These are phyloP conservation scores for Eucalyptus melliodora DNA, from an alignment of 345 rosid genomes.

Conservation along the genomic window DNA sequence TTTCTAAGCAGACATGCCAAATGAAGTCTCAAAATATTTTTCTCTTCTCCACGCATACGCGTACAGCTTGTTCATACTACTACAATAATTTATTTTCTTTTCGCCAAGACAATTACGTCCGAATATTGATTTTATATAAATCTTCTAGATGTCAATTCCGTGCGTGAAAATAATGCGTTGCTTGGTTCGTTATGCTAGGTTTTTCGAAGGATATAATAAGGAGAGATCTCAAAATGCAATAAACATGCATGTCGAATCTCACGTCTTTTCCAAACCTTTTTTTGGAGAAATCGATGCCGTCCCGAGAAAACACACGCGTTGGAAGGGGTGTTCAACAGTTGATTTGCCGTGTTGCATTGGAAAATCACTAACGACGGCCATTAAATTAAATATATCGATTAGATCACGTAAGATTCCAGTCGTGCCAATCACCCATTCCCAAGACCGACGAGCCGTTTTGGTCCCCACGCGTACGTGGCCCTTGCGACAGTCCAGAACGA, in stretches of 20 bases:
- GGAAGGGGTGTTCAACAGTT: background rate
- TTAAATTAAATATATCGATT: background rate
- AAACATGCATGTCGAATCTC: background rate
- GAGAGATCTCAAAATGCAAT: background rate
- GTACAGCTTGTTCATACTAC: background rate
- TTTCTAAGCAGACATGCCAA: background rate
- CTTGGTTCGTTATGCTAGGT: background rate
- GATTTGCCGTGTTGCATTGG: background rate
- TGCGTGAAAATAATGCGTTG: background rate
- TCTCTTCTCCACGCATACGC: background rate
- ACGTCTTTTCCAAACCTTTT: background rate
- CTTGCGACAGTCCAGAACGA: background rate
- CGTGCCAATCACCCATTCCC: background rate
- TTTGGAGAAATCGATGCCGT: background rate
- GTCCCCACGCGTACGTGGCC: background rate
- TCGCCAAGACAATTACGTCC: background rate
- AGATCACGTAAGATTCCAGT: background rate
- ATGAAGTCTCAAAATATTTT: background rate
- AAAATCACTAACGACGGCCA: background rate
- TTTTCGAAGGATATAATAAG: too few relatives aligned
- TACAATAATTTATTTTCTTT: too few relatives aligned
- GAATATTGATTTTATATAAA: too few relatives aligned
- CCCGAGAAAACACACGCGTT: background rate
- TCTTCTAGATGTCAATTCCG: background rate
- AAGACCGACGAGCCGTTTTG: background rate